These are phyloP conservation scores for Corniculantispora saksenae DNA, from an alignment of 2,329 filamentous ascomycete species.

Conservation along the genomic window DNA sequence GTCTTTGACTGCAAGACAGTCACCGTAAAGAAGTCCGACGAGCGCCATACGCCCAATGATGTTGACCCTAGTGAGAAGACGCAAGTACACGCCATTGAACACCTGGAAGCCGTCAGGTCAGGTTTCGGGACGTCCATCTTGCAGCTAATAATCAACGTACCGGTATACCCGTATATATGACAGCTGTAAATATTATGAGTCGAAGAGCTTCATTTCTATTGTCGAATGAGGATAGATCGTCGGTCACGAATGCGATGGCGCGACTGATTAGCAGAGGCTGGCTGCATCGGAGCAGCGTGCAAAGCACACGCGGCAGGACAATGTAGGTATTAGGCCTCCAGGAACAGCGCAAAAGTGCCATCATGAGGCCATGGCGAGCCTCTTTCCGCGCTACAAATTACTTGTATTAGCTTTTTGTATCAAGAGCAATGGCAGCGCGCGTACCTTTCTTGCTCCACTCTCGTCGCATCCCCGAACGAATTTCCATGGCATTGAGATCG, in stretches of 20 bases:
- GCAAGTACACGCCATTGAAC: slow-evolving; percentile 11
- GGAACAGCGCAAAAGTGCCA: background rate
- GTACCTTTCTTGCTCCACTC: slow-evolving; percentile 1
- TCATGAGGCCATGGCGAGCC: background rate
- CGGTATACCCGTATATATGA: slow-evolving; percentile 9
- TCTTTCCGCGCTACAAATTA: background rate
- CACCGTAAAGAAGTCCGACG: slow-evolving; percentile 20
- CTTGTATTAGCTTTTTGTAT: no score
- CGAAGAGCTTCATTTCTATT: slow-evolving; percentile 10
- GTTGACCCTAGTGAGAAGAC: background rate
- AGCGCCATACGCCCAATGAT: slow-evolving; percentile 10
- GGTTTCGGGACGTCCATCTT: background rate
- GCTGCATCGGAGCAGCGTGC: slow-evolving; percentile 1
- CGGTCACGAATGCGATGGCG: background rate
- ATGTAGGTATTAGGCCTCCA: slow-evolving; percentile 3
- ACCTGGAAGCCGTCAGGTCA: slow-evolving; percentile 1
- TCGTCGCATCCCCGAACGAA: background rate
- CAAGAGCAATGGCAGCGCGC: background rate
- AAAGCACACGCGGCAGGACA: background rate
- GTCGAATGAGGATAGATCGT: background rate
- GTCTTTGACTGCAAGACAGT: slow-evolving; percentile 20
- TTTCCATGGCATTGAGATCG: background rate
- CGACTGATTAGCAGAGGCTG: slow-evolving; percentile 9
- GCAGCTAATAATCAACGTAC: background rate
- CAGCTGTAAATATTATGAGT: background rate